phyloP scores from a whole-genome alignment of 1,284 basidiomycete species.

The Pseudozyma thailandica region DNA sequence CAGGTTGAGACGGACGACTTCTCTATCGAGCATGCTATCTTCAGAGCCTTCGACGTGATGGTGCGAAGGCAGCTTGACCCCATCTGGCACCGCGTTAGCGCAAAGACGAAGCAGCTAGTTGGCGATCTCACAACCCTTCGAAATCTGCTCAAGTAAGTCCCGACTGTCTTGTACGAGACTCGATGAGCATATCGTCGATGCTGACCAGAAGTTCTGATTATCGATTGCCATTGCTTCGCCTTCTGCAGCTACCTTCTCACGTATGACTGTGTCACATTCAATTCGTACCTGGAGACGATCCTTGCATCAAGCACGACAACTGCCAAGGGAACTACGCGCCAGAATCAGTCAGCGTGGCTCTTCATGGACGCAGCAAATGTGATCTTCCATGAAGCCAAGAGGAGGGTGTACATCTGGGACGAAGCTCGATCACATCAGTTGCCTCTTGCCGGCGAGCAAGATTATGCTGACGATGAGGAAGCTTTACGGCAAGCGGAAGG shows the following conservation, averaged over 20 bases:
- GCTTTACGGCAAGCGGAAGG: conserved; percentile 58
- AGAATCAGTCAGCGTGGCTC: conserved; percentile 84
- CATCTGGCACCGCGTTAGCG: conserved; percentile 95
- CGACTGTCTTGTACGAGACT: too few relatives aligned
- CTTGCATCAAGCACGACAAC: conserved; percentile 76
- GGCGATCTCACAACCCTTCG: conserved; percentile 86
- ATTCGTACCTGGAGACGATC: conserved; percentile 90
- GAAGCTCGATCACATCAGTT: conserved; percentile 18
- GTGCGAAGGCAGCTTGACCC: conserved; percentile 89
- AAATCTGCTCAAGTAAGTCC: conserved; percentile 79
- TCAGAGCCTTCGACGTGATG: conserved; percentile 89
- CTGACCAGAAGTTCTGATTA: background rate
- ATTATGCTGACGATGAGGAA: conserved; percentile 62
- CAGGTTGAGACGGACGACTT: conserved; percentile 94
- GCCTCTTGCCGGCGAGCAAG: conserved; percentile 4
- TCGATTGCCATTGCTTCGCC: background rate
- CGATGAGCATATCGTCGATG: too few relatives aligned
- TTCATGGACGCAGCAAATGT: conserved; percentile 87
- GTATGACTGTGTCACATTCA: conserved; percentile 90
- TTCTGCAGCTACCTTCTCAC: conserved; percentile 80
- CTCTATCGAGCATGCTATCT: conserved; percentile 92
- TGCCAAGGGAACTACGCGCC: conserved; percentile 42
- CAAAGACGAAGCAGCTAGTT: conserved; percentile 90
- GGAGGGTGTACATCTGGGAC: conserved; percentile 78
- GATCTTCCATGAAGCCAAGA: conserved; percentile 85